phyloP scores from a whole-genome alignment of 2,329 filamentous ascomycete genomes.

The Dryadomyces sulphureus region DNA sequence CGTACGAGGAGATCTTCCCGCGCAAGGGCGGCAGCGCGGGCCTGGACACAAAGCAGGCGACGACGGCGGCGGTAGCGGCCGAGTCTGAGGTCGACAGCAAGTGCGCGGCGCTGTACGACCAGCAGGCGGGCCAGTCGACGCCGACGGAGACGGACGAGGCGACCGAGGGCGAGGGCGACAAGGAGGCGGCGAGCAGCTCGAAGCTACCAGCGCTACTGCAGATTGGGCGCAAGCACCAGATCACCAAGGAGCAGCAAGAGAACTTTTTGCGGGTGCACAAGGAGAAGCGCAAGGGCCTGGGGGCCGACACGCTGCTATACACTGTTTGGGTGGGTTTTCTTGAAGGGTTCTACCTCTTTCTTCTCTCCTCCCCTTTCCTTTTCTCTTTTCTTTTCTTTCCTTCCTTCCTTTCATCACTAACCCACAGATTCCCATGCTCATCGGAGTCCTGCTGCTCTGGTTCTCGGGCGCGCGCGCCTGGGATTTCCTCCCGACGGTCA shows the following conservation, averaged over 20 bases:
- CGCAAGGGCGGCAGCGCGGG: slow-evolving; percentile 19
- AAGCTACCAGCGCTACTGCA: slow-evolving; percentile 30
- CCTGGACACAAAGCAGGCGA: slow-evolving; percentile 40
- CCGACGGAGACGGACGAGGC: not conserved
- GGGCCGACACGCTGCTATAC: slow-evolving; percentile 51
- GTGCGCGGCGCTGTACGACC: slow-evolving; percentile 8
- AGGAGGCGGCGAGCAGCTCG: not conserved
- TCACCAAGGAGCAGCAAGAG: slow-evolving; percentile 51
- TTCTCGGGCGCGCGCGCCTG: slow-evolving; percentile 9
- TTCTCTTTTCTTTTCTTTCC: not conserved
- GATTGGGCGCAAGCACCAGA: slow-evolving; percentile 47
- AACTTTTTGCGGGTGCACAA: slow-evolving; percentile 46
- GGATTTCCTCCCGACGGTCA: slow-evolving; percentile 9
- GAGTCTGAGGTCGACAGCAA: slow-evolving; percentile 43
- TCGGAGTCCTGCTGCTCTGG: slow-evolving; percentile 11
- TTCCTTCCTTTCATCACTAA: not conserved
- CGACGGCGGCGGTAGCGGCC: slow-evolving; percentile 40
- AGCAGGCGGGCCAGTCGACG: slow-evolving; percentile 16
- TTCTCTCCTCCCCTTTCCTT: too few relatives aligned
- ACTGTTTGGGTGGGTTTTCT: slow-evolving; percentile 46
- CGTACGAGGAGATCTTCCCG: slow-evolving; percentile 62
- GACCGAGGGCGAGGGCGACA: not conserved
- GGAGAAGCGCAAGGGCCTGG: slow-evolving; percentile 46
- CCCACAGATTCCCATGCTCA: slow-evolving; percentile 10
- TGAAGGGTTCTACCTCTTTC: too few relatives aligned